phyloP scores from a whole-genome alignment of 179 eudicot genomes.

The Silene vulgaris region DNA sequence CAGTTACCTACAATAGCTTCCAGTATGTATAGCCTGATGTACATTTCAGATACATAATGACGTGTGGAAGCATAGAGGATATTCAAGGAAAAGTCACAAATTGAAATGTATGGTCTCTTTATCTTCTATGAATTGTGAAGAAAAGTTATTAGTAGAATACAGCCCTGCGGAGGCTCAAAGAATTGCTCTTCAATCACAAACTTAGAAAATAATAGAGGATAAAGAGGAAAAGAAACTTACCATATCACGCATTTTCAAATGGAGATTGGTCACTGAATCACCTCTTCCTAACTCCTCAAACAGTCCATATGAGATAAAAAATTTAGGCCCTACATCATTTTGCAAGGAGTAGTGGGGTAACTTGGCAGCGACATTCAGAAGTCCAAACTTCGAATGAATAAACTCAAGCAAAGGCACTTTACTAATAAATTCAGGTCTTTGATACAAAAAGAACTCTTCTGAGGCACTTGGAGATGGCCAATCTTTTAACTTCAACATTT shows the following conservation, averaged over 20 bases:
- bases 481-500: constrained; percentile 82
- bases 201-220: constrained; percentile 11
- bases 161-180: not conserved
- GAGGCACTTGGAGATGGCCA: constrained; percentile 99
- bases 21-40: not conserved
- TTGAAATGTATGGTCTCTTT: not conserved
- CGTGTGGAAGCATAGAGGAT: constrained; percentile 8
- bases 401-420: constrained; percentile 86
- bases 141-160: not conserved
- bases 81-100: not conserved
- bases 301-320: constrained; percentile 72
- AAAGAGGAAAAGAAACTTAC: constrained; percentile 36
- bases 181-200: constrained; percentile 14
- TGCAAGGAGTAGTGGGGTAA: constrained; percentile 91
- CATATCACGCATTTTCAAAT: constrained; percentile 85
- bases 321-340: constrained; percentile 93
- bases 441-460: constrained; percentile 86
- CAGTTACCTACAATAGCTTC: not conserved
- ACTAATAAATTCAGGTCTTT: constrained; percentile 90
- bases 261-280: constrained; percentile 74
- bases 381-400: constrained; percentile 97
- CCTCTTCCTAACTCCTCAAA: constrained; percentile 61
- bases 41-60: not conserved
- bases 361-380: constrained; percentile 93
- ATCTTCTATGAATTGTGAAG: not conserved